A percentile compares a stretch with the other conserved stretches of the same genome.
Conservation (phyloP, 257 asterid species). For the Jaltomata sinuosa region DNA sequence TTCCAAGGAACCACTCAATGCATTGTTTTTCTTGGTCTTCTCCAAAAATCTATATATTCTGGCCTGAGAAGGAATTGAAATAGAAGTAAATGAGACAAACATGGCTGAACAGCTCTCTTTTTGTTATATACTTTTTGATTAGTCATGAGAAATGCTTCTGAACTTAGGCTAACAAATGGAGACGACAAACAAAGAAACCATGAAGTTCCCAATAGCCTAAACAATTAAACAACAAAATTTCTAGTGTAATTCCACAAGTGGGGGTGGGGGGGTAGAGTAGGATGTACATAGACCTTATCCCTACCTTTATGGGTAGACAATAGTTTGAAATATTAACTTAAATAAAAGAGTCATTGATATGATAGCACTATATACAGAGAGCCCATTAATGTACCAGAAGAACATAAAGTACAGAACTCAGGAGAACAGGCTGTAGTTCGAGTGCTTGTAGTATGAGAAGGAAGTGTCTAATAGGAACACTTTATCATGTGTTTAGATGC, state of each 20-base stretch:
- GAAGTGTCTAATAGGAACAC: neutral
- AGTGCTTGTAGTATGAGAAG: neutral
- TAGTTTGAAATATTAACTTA: neutral
- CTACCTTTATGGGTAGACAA: neutral
- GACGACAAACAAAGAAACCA: neutral
- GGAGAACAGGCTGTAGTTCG: neutral
- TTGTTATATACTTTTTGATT: neutral
- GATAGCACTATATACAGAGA: neutral
- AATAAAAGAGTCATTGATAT: neutral
- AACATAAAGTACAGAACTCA: neutral
- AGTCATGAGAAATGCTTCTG: neutral
- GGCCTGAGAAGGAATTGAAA: constrained; percentile 40
- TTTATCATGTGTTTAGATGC: neutral
- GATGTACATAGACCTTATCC: no score
- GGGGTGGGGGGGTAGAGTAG: no score
- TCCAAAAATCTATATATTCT: constrained; percentile 75
- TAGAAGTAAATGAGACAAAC: constrained; percentile 4
- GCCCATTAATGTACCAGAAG: neutral
- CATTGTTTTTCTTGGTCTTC: constrained; percentile 61
- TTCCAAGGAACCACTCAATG: constrained; percentile 46
- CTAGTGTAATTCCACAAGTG: no score
- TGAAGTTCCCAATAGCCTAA: neutral
- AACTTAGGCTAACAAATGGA: neutral
- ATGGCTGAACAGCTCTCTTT: neutral
- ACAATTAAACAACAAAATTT: no score